Evolutionary conservation across 2,329 filamentous ascomycete species (phyloP).

Genomic region (Sarocladium brachiariae): DNA sequence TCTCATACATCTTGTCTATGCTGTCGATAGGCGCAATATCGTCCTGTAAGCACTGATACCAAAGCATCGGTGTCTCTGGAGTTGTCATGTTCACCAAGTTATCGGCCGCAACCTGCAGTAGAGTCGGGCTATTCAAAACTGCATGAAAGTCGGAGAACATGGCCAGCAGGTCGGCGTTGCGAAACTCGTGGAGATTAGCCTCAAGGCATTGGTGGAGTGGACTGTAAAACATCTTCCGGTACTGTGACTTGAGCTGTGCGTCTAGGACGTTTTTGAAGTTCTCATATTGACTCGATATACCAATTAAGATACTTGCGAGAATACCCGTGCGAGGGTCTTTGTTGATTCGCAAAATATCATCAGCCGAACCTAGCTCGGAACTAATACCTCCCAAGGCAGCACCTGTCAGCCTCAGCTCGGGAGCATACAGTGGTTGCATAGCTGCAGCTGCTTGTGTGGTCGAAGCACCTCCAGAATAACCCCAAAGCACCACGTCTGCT

Average conservation of each 20-base stretch:
- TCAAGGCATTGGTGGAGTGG: background rate
- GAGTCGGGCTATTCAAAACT: background rate
- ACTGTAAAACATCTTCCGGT: background rate
- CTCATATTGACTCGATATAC: background rate
- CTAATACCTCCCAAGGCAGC: background rate
- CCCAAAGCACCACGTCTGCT: conserved; percentile 8
- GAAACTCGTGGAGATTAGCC: background rate
- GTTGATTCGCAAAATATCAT: too few relatives aligned
- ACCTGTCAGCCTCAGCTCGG: background rate
- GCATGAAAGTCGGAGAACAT: background rate
- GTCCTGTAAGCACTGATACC: background rate
- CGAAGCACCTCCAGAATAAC: conserved; percentile 1
- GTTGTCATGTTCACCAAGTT: background rate
- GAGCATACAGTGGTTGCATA: background rate
- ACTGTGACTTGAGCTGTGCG: background rate
- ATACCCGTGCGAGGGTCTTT: background rate
- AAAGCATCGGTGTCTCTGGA: background rate
- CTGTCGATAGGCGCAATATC: background rate
- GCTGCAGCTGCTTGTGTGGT: background rate
- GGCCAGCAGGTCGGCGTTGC: background rate
- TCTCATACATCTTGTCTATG: background rate
- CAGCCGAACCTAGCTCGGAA: too few relatives aligned
- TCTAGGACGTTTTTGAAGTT: background rate
- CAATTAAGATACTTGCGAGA: background rate
- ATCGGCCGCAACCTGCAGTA: background rate